These are phyloP conservation scores for Entomortierella lignicola DNA, from an alignment of 192 early-diverging fungal genomes.

Conservation along the genomic window DNA sequence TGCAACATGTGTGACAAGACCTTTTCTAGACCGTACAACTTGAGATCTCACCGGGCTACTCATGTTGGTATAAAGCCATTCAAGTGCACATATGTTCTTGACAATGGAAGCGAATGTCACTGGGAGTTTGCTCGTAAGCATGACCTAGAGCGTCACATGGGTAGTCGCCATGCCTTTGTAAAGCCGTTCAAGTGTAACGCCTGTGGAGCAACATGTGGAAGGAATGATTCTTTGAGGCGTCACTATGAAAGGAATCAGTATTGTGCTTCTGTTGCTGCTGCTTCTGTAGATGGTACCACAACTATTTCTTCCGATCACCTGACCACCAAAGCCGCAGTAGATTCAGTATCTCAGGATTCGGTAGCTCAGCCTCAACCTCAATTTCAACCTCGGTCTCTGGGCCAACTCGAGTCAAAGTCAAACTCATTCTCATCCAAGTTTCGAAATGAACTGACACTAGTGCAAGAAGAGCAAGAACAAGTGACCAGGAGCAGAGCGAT, in stretches of 20 bases:
- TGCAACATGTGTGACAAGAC: constrained; percentile 4
- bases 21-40: constrained; percentile 1
- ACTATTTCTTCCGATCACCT: too few species aligned
- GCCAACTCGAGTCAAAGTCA: too few species aligned
- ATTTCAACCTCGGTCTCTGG: too few species aligned
- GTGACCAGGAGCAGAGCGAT: too few species aligned
- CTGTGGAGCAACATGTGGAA: background rate
- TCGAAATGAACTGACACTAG: too few species aligned
- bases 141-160: constrained; percentile 1
- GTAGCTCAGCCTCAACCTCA: too few species aligned
- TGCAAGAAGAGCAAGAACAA: too few species aligned
- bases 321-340: too few species aligned
- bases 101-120: background rate
- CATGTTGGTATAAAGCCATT: constrained; percentile 5
- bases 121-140: constrained; percentile 1
- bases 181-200: constrained; percentile 1
- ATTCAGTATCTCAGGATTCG: too few species aligned
- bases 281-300: too few species aligned
- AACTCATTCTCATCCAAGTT: too few species aligned
- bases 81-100: background rate
- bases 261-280: too few species aligned
- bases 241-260: background rate
- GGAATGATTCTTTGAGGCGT: constrained; percentile 4
- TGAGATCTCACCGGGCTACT: constrained; percentile 5
- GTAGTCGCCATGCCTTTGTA: background rate